phyloP scores from a whole-genome alignment of 306 rosid species.

The Fagus crenata region DNA sequence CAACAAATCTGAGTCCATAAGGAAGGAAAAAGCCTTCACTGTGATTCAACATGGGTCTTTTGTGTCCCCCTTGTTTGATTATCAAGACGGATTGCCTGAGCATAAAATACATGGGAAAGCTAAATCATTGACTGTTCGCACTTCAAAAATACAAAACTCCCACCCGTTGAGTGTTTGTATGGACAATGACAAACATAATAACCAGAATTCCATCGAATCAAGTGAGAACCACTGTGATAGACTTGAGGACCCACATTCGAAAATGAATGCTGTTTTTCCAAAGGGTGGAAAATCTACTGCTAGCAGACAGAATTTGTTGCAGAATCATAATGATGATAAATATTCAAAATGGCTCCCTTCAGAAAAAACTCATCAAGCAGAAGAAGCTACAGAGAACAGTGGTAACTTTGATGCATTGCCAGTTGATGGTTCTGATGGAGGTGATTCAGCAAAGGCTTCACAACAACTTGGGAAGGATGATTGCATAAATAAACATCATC shows the following conservation, averaged over 20 bases:
- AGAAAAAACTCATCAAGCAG: slow-evolving; percentile 58
- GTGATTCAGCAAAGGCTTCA: slow-evolving; percentile 54
- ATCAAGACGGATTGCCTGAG: slow-evolving; percentile 40
- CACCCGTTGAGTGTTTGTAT: slow-evolving; percentile 42
- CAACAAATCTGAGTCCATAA: slow-evolving; percentile 52
- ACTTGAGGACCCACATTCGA: slow-evolving; percentile 44
- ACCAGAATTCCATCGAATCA: slow-evolving; percentile 38
- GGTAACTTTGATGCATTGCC: slow-evolving; percentile 38
- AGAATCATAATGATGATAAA: slow-evolving; percentile 53
- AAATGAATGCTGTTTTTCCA: slow-evolving; percentile 38
- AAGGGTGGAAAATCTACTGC: slow-evolving; percentile 43
- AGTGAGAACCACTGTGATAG: slow-evolving; percentile 32
- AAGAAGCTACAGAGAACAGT: slow-evolving; percentile 42
- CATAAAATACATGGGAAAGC: slow-evolving; percentile 42
- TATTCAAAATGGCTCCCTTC: slow-evolving; percentile 50
- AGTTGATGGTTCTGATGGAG: slow-evolving; percentile 53
- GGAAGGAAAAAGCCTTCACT: slow-evolving; percentile 48
- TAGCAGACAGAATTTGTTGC: slow-evolving; percentile 49
- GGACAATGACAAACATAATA: slow-evolving; percentile 46
- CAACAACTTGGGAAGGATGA: slow-evolving; percentile 59
- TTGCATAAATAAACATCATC: slow-evolving; percentile 63
- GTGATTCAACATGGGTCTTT: slow-evolving; percentile 40
- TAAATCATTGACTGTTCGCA: slow-evolving; percentile 41
- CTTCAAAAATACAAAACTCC: slow-evolving; percentile 33
- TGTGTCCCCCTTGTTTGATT: slow-evolving; percentile 44